A percentile compares a stretch with the other conserved stretches of the same genome.
phyloP scores from a whole-genome alignment of 495 filamentous ascomycete genomes.

The Neurospora cerealis region DNA sequence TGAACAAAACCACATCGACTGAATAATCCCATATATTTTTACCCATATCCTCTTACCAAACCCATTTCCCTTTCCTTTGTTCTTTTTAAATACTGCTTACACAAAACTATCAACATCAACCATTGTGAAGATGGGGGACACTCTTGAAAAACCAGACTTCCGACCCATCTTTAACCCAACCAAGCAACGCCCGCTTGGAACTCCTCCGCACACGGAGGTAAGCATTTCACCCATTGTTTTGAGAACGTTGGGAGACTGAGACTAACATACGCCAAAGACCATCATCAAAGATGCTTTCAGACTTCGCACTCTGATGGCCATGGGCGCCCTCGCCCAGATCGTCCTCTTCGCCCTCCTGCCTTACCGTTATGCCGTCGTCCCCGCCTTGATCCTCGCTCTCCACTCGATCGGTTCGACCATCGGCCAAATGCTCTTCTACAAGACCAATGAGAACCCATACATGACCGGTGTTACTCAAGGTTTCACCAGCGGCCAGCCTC shows the following conservation, averaged over 20 bases:
- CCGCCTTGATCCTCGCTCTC: slow-evolving; percentile 22
- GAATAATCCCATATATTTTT: not conserved
- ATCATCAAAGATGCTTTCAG: slow-evolving; percentile 20
- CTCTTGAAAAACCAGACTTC: not conserved
- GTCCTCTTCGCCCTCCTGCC: slow-evolving; percentile 29
- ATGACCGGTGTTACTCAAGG: not conserved
- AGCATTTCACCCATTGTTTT: not conserved
- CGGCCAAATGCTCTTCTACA: slow-evolving; percentile 1
- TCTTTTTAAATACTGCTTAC: not conserved
- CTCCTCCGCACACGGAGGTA: not conserved
- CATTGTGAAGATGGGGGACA: not conserved
- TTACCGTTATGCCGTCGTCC: slow-evolving; percentile 24
- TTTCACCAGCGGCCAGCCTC: slow-evolving; percentile 3
- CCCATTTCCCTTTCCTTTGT: not conserved
- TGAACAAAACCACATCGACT: not conserved
- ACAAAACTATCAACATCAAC: not conserved
- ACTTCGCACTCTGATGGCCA: slow-evolving; percentile 30
- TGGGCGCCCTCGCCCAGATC: slow-evolving; percentile 35
- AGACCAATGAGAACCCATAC: not conserved
- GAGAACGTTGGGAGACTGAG: not conserved
- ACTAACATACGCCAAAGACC: not conserved
- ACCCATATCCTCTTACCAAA: not conserved
- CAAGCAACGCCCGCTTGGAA: not conserved
- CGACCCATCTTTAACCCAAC: not conserved
- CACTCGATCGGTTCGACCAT: slow-evolving; percentile 20